These are phyloP conservation scores for Trichoderma afroharzianum DNA, from an alignment of 2,329 filamentous ascomycete genomes.

Conservation along the genomic window DNA sequence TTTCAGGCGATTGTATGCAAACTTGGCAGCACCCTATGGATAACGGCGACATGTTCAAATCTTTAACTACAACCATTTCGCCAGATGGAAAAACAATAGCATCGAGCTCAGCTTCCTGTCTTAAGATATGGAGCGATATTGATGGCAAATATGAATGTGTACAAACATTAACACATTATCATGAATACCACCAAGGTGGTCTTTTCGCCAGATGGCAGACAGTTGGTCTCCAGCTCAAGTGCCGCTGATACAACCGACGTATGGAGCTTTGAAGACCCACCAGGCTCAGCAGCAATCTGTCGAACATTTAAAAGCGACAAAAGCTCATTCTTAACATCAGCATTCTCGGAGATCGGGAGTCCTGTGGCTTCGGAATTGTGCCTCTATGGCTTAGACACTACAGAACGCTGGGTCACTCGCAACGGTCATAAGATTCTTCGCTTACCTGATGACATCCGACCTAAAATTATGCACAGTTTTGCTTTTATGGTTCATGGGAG, in stretches of 20 bases:
- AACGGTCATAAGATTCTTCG: background rate
- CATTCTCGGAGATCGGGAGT: background rate
- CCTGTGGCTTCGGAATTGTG: background rate
- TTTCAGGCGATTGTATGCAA: background rate
- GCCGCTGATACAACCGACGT: background rate
- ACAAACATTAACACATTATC: background rate
- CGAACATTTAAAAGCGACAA: too few relatives aligned
- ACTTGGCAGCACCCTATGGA: background rate
- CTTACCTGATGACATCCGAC: background rate
- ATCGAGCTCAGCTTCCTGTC: accelerated
- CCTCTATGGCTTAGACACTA: background rate
- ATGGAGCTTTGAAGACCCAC: background rate
- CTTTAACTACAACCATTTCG: background rate
- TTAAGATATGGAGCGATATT: background rate
- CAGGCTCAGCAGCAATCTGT: background rate
- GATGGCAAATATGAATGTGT: background rate
- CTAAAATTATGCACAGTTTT: too few relatives aligned
- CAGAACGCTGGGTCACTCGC: background rate
- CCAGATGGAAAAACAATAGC: background rate
- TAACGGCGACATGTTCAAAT: background rate
- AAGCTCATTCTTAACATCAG: background rate
- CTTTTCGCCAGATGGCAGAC: background rate
- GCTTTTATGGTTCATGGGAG: background rate
- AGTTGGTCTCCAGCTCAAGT: background rate
- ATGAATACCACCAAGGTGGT: background rate